Conservation (phyloP, 257 asterid species). For the Petunia secreta region DNA sequence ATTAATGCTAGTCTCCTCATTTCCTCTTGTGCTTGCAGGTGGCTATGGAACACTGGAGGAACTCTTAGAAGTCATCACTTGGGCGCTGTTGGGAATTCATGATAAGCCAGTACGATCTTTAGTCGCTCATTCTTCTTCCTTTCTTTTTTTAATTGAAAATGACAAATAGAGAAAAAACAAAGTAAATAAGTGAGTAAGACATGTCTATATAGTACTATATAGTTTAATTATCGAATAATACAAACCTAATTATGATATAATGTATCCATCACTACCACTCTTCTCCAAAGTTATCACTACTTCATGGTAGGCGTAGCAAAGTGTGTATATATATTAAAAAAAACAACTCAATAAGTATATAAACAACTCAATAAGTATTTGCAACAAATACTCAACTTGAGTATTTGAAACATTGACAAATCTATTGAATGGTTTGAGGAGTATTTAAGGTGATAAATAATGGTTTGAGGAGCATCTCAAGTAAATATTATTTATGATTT, state of each 20-base stretch:
- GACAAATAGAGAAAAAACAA: too few species aligned
- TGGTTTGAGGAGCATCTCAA: neutral
- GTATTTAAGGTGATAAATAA: neutral
- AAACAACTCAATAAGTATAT: too few species aligned
- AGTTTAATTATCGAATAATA: too few species aligned
- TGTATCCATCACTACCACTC: neutral
- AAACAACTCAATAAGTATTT: too few species aligned
- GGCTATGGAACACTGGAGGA: constrained; percentile 88
- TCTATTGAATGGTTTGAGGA: too few species aligned
- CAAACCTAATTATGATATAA: neutral
- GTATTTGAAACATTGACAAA: too few species aligned
- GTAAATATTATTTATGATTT: neutral
- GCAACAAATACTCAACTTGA: too few species aligned
- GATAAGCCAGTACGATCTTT: constrained; percentile 57
- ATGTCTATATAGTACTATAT: too few species aligned
- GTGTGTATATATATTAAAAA: too few species aligned
- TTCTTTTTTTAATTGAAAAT: neutral
- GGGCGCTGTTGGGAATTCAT: constrained; percentile 80
- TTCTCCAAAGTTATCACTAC: too few species aligned
- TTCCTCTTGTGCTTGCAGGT: constrained; percentile 35
- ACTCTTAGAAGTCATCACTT: constrained; percentile 64
- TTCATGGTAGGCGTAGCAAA: too few species aligned
- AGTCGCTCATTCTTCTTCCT: neutral
- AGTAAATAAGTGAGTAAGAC: too few species aligned
- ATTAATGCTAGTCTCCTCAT: neutral